Evolutionary conservation across 179 eudicot species (phyloP).

Genomic region (Silene noctiflora): DNA sequence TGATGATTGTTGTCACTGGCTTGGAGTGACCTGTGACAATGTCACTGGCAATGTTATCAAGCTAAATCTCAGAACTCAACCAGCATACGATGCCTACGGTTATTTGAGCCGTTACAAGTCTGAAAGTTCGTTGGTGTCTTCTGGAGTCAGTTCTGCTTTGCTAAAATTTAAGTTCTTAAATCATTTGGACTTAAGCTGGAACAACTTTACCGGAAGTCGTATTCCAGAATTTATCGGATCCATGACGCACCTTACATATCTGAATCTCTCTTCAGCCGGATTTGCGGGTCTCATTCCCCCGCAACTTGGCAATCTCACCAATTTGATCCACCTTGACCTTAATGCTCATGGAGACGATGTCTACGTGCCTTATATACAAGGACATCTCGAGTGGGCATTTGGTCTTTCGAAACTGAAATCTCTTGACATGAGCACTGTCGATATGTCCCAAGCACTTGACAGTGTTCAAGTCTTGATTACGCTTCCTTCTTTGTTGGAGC

Average conservation of each 20-base stretch:
- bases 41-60: background rate
- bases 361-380: background rate
- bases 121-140: background rate
- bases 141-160: background rate
- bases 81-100: background rate
- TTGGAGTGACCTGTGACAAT: too few species aligned
- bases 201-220: too few species aligned
- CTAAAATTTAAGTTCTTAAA: too few species aligned
- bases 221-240: background rate
- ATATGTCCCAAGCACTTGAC: background rate
- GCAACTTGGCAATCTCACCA: constrained; percentile 20
- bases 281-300: background rate
- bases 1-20: too few species aligned
- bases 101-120: too few species aligned
- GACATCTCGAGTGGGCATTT: constrained; percentile 2
- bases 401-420: constrained; percentile 2
- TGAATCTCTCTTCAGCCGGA: background rate
- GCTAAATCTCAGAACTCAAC: background rate
- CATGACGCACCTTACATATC: background rate
- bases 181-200: too few species aligned
- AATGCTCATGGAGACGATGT: background rate
- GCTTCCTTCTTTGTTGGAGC: constrained; percentile 10
- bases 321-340: constrained; percentile 17
- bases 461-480: background rate
- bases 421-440: background rate